Evolutionary conservation across 441 rosid genomes (phyloP).

Genomic region (Erodium trifolium): DNA sequence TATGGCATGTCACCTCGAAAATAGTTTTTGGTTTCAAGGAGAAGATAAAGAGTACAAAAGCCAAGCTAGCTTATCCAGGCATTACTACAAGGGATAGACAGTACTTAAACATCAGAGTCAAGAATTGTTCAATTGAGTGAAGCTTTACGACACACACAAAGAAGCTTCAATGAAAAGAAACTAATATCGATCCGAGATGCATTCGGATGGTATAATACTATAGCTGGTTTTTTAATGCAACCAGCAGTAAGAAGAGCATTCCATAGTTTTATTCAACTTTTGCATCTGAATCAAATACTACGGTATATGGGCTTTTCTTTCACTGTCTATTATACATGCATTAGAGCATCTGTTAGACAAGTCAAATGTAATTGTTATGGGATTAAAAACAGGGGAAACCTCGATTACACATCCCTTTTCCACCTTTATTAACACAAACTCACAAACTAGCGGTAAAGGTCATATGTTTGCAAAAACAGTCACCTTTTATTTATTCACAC

Average conservation of each 20-base stretch:
- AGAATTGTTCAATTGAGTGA: not conserved
- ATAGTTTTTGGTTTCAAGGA: not conserved
- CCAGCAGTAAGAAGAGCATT: not conserved
- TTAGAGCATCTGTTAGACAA: not conserved
- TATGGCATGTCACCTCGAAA: not conserved
- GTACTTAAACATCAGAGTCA: not conserved
- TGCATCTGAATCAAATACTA: not conserved
- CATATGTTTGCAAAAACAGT: too few relatives aligned
- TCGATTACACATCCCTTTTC: too few relatives aligned
- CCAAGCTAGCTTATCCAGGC: not conserved
- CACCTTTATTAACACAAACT: too few relatives aligned
- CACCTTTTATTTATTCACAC: too few relatives aligned
- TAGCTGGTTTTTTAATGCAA: not conserved
- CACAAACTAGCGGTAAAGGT: too few relatives aligned
- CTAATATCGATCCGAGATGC: not conserved
- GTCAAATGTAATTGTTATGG: not conserved
- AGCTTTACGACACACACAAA: not conserved
- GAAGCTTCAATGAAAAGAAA: not conserved
- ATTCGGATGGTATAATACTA: not conserved
- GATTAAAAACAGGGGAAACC: not conserved
- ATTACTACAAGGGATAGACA: not conserved
- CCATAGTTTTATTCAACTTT: not conserved
- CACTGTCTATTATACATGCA: not conserved
- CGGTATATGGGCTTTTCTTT: not conserved
- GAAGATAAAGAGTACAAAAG: not conserved